Evolutionary conservation across 345 rosid species (phyloP).

Genomic region (Aegle marmelos): DNA sequence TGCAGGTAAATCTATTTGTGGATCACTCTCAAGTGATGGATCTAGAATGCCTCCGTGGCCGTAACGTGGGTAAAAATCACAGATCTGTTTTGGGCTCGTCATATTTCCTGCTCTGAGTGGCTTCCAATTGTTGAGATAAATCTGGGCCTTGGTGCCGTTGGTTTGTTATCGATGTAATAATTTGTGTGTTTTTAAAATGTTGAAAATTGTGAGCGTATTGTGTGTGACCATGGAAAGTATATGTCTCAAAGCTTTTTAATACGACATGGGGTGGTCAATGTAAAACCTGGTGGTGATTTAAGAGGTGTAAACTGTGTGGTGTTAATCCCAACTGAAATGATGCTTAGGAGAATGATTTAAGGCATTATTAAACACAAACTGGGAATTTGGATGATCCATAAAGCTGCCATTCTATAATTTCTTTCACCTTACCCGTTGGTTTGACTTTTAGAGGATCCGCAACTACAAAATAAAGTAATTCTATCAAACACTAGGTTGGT

Average conservation of each 20-base stretch:
- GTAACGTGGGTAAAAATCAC: constrained; percentile 55
- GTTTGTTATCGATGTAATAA: not conserved
- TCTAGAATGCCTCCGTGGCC: constrained; percentile 81
- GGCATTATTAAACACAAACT: too few species aligned
- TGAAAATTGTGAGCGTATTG: not conserved
- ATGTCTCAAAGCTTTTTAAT: not conserved
- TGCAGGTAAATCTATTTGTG: constrained; percentile 87
- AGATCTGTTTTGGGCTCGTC: constrained; percentile 53
- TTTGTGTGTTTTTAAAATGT: not conserved
- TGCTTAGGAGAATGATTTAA: too few species aligned
- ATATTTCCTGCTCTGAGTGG: constrained; percentile 35
- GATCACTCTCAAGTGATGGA: constrained; percentile 90
- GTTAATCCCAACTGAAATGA: too few species aligned
- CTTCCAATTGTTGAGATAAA: not conserved
- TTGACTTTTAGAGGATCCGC: too few species aligned
- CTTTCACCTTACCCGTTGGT: too few species aligned
- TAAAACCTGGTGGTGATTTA: not conserved
- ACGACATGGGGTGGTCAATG: not conserved
- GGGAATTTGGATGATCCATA: too few species aligned
- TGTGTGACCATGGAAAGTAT: too few species aligned
- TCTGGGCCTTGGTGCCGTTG: not conserved
- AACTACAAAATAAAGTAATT: too few species aligned
- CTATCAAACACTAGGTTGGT: too few species aligned
- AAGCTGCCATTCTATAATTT: too few species aligned
- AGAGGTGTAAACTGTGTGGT: too few species aligned